phyloP scores from a whole-genome alignment of 495 filamentous ascomycete genomes.

The Viridothelium virens region DNA sequence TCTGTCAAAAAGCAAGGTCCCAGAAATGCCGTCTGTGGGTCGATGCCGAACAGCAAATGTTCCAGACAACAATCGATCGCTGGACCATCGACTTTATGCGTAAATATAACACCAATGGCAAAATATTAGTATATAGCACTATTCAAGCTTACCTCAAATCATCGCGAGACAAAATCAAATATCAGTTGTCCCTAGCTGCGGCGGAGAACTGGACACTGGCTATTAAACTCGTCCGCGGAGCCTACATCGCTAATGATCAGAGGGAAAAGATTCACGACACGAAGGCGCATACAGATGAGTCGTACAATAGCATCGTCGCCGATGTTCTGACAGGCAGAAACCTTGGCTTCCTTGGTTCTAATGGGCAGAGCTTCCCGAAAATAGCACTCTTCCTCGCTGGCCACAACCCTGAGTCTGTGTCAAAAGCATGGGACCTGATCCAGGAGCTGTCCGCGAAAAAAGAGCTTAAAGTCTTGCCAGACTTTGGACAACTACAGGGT shows the following conservation, averaged over 20 bases:
- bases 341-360: slow-evolving; percentile 21
- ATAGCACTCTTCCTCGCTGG: slow-evolving; percentile 39
- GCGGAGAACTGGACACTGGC: slow-evolving; percentile 33
- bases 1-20: slow-evolving; percentile 30
- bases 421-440: slow-evolving; percentile 35
- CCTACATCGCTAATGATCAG: slow-evolving; percentile 38
- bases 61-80: slow-evolving; percentile 35
- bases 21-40: slow-evolving; percentile 37
- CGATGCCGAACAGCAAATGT: slow-evolving; percentile 37
- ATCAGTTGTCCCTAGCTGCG: slow-evolving; percentile 32
- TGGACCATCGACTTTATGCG: slow-evolving; percentile 40
- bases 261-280: slow-evolving; percentile 39
- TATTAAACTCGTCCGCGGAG: slow-evolving; percentile 40
- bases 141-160: slow-evolving; percentile 39
- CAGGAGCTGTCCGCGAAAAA: slow-evolving; percentile 30
- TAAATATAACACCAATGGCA: slow-evolving; percentile 30
- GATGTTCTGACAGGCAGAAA: slow-evolving; percentile 28
- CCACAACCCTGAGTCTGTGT: slow-evolving; percentile 35
- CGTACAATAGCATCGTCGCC: slow-evolving; percentile 38
- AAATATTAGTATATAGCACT: slow-evolving; percentile 38
- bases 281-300: slow-evolving; percentile 37
- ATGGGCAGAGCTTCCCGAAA: slow-evolving; percentile 26
- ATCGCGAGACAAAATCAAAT: slow-evolving; percentile 32
- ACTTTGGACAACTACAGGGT: slow-evolving; percentile 29
- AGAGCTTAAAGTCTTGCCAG: slow-evolving; percentile 35